phyloP scores from a whole-genome alignment of 2,329 filamentous ascomycete species.

The Corynespora cassiicola region DNA sequence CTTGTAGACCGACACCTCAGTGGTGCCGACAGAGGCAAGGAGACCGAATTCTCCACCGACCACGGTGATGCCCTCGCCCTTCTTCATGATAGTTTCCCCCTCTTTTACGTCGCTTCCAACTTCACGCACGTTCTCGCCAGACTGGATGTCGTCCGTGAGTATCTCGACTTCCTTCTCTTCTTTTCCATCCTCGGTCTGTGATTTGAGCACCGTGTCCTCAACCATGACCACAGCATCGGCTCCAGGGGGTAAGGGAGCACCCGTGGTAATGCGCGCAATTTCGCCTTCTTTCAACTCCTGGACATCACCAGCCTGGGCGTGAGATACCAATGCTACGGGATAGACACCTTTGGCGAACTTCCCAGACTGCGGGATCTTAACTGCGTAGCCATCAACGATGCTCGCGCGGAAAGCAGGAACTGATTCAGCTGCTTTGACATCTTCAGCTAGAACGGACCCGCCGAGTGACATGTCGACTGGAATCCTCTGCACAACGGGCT shows the following conservation, averaged over 20 bases:
- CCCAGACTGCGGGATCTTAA: constrained; percentile 41
- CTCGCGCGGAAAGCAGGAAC: constrained; percentile 95
- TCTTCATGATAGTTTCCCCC: constrained; percentile 72
- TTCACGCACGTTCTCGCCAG: constrained; percentile 88
- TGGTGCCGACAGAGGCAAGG: constrained; percentile 81
- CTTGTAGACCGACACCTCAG: constrained; percentile 73
- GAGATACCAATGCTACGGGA: constrained; percentile 84
- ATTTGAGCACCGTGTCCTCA: constrained; percentile 83
- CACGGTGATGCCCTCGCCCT: constrained; percentile 82
- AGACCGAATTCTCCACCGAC: constrained; percentile 91
- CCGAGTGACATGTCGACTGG: constrained; percentile 72
- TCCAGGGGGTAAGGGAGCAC: constrained; percentile 85
- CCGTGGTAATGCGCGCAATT: constrained; percentile 91
- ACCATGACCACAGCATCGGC: constrained; percentile 96
- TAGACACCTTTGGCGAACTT: constrained; percentile 75
- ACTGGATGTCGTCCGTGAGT: constrained; percentile 74
- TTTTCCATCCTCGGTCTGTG: constrained; percentile 76
- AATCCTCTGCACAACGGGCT: constrained; percentile 61
- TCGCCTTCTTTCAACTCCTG: constrained; percentile 72
- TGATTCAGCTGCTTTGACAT: constrained; percentile 78
- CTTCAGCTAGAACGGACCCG: constrained; percentile 80
- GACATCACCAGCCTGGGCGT: constrained; percentile 77
- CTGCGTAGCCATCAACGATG: constrained; percentile 94
- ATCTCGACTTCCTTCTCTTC: constrained; percentile 93
- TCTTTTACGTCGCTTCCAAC: constrained; percentile 84